Evolutionary conservation across 176 grass and related monocot species (phyloP).

Genomic region (Oryza meyeriana): DNA sequence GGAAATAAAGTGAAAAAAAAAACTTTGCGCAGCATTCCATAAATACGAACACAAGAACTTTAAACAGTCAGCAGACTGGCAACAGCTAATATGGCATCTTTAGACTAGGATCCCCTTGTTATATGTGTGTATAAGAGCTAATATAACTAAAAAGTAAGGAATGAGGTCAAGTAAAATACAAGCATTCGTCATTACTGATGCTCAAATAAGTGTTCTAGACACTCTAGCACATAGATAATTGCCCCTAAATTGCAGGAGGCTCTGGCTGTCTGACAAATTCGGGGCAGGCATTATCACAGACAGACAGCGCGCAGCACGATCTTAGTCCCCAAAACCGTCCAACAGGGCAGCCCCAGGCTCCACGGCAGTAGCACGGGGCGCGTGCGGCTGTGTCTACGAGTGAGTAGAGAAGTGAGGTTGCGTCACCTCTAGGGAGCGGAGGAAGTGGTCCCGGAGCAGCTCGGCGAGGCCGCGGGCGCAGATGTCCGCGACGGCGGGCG

Average conservation of each 20-base stretch:
- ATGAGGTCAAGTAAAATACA: neutral
- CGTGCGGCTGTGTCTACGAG: neutral
- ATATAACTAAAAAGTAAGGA: conserved; percentile 2
- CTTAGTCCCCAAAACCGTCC: neutral
- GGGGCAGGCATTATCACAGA: conserved; percentile 41
- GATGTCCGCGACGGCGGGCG: conserved; percentile 45
- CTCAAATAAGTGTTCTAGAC: neutral
- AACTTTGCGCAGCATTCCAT: neutral
- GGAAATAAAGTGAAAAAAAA: neutral
- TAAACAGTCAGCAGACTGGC: neutral
- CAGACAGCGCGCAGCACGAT: conserved; percentile 6
- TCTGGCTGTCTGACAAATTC: neutral
- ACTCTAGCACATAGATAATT: neutral
- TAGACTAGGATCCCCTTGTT: neutral
- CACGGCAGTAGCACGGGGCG: neutral
- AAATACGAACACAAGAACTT: neutral
- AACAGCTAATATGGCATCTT: conserved; percentile 1
- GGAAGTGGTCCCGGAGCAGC: conserved; percentile 75
- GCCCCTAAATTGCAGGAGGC: neutral
- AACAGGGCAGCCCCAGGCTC: neutral
- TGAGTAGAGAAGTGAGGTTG: neutral
- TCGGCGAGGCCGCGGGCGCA: conserved; percentile 54
- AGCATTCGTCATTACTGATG: neutral
- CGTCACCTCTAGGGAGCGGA: conserved; percentile 69
- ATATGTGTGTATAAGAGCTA: neutral